Conservation (phyloP, 371 early-diverging fungal species). For the Zychaea mexicana region DNA sequence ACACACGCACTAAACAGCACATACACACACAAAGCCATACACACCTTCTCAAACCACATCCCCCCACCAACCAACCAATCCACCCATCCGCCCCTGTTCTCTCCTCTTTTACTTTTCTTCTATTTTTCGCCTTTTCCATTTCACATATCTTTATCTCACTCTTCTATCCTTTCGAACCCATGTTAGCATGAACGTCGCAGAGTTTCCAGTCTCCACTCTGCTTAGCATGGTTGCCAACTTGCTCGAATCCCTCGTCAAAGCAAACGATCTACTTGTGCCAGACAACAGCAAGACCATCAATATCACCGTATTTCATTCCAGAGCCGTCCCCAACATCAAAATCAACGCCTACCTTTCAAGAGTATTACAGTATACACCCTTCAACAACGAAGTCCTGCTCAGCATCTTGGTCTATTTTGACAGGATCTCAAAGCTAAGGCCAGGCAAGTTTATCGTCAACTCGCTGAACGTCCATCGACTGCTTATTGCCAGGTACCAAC, state of each 20-base stretch:
- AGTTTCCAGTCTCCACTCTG: constrained; percentile 33
- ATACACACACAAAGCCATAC: too few relatives aligned
- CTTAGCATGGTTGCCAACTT: constrained; percentile 53
- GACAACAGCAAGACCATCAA: constrained; percentile 9
- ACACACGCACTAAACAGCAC: neutral
- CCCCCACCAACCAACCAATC: neutral
- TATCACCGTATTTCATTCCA: constrained; percentile 81
- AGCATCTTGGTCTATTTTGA: constrained; percentile 86
- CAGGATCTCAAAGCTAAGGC: constrained; percentile 59
- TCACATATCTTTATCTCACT: constrained; percentile 31
- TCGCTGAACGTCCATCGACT: constrained; percentile 84
- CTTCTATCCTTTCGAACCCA: neutral
- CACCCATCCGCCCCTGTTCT: neutral
- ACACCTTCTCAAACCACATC: neutral
- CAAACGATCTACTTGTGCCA: constrained; percentile 64
- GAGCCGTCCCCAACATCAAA: constrained; percentile 75
- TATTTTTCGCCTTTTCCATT: neutral
- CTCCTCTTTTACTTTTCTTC: neutral
- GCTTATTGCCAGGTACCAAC: constrained; percentile 62
- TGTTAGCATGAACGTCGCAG: constrained; percentile 23
- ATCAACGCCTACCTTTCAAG: constrained; percentile 68
- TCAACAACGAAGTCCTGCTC: constrained; percentile 76
- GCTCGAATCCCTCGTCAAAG: constrained; percentile 54
- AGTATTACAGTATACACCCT: constrained; percentile 77
- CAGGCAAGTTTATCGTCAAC: constrained; percentile 54